Base-by-base conservation (phyloP, 164 flowering plant species). In the Cinnamomum micranthum region DNA sequence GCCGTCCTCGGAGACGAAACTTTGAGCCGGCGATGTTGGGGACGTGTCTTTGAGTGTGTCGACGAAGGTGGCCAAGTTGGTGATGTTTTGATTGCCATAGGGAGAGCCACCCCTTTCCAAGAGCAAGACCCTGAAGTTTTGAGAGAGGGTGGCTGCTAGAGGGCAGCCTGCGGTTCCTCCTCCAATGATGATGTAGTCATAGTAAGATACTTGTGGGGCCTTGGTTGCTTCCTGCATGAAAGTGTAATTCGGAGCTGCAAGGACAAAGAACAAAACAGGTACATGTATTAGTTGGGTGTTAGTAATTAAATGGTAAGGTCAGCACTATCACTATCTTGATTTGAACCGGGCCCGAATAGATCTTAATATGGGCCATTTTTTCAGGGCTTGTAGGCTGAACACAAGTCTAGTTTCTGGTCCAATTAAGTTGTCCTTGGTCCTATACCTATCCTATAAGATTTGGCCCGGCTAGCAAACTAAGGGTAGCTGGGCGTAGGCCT, bases 161-260 rank as follows among this genome's bases (percentile, higher is more conserved):
- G 95, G 86, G 64, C 97, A 94, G n/a, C 97, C 98, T 0, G 91
- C 78, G 0, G 98, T 91, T 51, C 98, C 98, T 17, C 97, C 98
- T 0, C 98, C 98, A 19, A 92, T 64, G 68, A 94, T 72, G 35
- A 94, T 90, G 89, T 94, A 94, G 76, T 92, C 95, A 65, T 83
- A 88, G 79, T 55, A 78, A 0, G 75, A n/a, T 1, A 76, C 4
- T 2, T 74, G 70, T 0, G 95, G 91, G 2, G 97, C 90, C 13
- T 81, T 50, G 17, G 85, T 86, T 60, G 97, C 97, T 19, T 89
- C 84, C 6, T 83, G 80, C 11, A 91, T 69, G 63, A 93, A 93
- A 1, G 83, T 73, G 76, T 84, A 86, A 59, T 87, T 69, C 19
- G 91, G 92, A 74, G 85, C 95, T 91, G 89, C 73, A 74, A 25